Base-by-base conservation (phyloP, 2,329 filamentous ascomycete species). In the Alternaria solani region DNA sequence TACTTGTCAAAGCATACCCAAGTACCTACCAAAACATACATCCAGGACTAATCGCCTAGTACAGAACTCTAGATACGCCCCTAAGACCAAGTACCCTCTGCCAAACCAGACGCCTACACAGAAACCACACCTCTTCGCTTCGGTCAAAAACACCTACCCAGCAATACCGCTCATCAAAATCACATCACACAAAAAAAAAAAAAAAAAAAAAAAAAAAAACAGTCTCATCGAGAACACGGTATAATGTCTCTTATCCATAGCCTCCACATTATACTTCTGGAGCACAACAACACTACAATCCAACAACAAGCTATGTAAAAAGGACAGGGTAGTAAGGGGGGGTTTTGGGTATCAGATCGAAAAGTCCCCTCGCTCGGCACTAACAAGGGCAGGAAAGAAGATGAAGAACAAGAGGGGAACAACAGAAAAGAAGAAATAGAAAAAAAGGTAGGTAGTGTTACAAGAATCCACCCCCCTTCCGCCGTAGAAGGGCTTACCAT, bases 331-430 rank as follows among this genome's bases (percentile, higher is more conserved):
- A 12, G 12, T 16, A n/a, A 7, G 14, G 42, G n/a, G 57, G 59
- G 70, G 69, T n/a, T 38, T 38, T 38, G 34, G 73, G 73, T 75
- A 75, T 75, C 73, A 75, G 66, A 68, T 71, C 63, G 64, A 68
- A 68, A 57, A 16, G 28, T 30, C n/a, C 34, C 34, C 34, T 54
- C 61, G 66, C 66, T 67, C 60, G 57, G 52, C 46, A 59, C 44
- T 23, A 23, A 23, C 20, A 23, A 23, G 20, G 20, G 20, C 53
- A 41, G 53, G 41, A 61, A 39, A 39, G 9, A 39, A 16, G 42
- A 61, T 51, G 46, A 47, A 61, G 23, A n/a, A 34, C 11, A 34
- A 11, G 32, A 34, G 4, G 32, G 11, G 32, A 34, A 11, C 7
- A n/a, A 38, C n/a, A n/a, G 16, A 38, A 38, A 38, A 38, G 6